Evolutionary conservation across 768 basidiomycete genomes (phyloP), one percentile per base, ranked within the genome.

Genomic region (Suillus cothurnatus): DNA sequence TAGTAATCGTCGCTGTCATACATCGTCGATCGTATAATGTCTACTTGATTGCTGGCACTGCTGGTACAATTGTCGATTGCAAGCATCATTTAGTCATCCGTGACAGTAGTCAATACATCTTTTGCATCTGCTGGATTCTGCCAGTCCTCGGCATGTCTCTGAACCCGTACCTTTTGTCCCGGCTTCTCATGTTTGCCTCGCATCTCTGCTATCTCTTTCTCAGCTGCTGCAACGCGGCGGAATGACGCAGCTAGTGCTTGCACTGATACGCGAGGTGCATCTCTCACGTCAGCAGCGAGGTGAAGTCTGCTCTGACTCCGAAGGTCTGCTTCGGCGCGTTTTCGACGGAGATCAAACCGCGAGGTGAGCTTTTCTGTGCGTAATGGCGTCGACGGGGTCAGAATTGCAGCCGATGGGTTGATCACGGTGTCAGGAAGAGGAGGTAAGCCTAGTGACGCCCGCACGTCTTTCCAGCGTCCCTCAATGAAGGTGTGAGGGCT

Each of bases 401-500:
- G 31, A 31, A 57, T 39, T 5, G 21, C 72, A 39, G 26, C 19
- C 5, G 57, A 19, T 19, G 26, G 67, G 47, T 69, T 31, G 61
- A 53, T 58, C n/a, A n/a, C n/a, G 64, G 53, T 59, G 28, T 64
- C 71, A 45, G 74, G 56, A 58, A 71, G 67, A 26, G 72, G 71
- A 0, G 72, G 71, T 15, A 79, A 73, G 60, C 69, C 70, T 9
- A 79, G 69, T 34, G 79, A 75, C 4, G 67, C 64, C 8, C 77
- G 73, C 28, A 79, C 71, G 34, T 66, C 68, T 41, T 67, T 58
- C 78, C 78, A 79, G 67, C 76, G 75, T 38, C 78, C 78, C 47
- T 73, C 68, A 64, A 77, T 67, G 45, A 38, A 41, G 56, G 59
- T 43, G 41, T 28, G 57, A 23, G 19, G 36, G n/a, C 12, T 49